These are phyloP conservation scores for Cucumis hystrix DNA, from an alignment of 306 rosid genomes.

Conservation along the genomic window DNA sequence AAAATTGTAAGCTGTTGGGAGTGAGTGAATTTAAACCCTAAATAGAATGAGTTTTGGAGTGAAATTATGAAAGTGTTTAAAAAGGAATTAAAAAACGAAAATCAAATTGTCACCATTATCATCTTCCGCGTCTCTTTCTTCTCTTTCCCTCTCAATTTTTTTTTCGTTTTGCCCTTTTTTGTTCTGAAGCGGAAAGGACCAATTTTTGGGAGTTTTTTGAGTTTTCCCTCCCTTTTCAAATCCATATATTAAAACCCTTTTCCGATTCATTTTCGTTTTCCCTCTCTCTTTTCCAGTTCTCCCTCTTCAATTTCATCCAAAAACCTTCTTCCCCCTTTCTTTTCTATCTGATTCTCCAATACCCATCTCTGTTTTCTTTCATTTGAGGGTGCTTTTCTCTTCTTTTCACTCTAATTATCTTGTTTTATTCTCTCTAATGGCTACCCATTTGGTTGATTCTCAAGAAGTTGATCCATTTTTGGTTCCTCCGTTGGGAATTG, in stretches of 20 bases:
- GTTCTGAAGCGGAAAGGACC: not conserved
- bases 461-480: constrained; percentile 2
- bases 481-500: not conserved
- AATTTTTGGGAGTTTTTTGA: not conserved
- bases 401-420: not conserved
- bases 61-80: too few relatives aligned
- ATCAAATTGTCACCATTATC: not conserved
- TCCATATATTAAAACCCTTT: not conserved
- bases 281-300: not conserved
- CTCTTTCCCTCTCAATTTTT: not conserved
- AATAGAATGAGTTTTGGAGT: not conserved
- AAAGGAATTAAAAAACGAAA: not conserved
- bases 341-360: not conserved
- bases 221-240: constrained; percentile 14
- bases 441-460: constrained; percentile 8
- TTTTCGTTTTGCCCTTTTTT: not conserved
- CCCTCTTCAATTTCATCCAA: not conserved
- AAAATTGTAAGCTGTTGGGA: too few relatives aligned
- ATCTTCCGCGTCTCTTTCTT: not conserved
- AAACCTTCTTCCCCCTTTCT: not conserved
- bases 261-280: not conserved
- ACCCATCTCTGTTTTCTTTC: not conserved
- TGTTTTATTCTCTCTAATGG: not conserved
- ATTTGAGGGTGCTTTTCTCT: not conserved
- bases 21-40: too few relatives aligned